A percentile compares a stretch with the other conserved stretches of the same genome.
Conservation (phyloP, 257 asterid species). For the Solanum tarapatanum region DNA sequence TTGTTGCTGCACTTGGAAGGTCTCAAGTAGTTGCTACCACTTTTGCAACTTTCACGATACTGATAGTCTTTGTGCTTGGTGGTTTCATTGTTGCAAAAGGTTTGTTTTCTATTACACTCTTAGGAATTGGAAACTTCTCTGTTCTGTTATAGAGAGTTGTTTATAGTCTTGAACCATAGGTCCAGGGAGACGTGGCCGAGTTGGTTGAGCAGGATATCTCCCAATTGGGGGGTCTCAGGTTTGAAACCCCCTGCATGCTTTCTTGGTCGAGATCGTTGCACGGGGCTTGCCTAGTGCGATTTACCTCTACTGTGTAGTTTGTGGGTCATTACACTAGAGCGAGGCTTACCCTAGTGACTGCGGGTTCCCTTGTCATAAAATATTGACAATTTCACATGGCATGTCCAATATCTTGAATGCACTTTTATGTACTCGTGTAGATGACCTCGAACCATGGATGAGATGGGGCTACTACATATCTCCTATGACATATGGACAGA, state of each 20-base stretch:
- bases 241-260: background rate
- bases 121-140: background rate
- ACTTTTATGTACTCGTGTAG: background rate
- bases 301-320: background rate
- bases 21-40: slow-evolving; percentile 74
- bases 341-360: background rate
- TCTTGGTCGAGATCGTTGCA: background rate
- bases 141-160: background rate
- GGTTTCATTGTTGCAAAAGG: slow-evolving; percentile 88
- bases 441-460: slow-evolving; percentile 26
- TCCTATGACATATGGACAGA: slow-evolving; percentile 30
- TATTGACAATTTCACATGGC: background rate
- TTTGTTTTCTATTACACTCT: slow-evolving; percentile 12
- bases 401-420: background rate
- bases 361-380: background rate
- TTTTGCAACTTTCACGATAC: slow-evolving; percentile 71
- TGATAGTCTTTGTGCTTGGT: slow-evolving; percentile 84
- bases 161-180: background rate
- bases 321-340: background rate
- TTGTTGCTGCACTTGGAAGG: slow-evolving; percentile 75
- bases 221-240: background rate
- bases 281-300: background rate
- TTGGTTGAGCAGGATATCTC: background rate
- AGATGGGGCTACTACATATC: slow-evolving; percentile 21
- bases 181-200: background rate